These are phyloP conservation scores for Alternaria hordeiaustralica DNA, from an alignment of 2,329 filamentous ascomycete species.

Conservation along the genomic window DNA sequence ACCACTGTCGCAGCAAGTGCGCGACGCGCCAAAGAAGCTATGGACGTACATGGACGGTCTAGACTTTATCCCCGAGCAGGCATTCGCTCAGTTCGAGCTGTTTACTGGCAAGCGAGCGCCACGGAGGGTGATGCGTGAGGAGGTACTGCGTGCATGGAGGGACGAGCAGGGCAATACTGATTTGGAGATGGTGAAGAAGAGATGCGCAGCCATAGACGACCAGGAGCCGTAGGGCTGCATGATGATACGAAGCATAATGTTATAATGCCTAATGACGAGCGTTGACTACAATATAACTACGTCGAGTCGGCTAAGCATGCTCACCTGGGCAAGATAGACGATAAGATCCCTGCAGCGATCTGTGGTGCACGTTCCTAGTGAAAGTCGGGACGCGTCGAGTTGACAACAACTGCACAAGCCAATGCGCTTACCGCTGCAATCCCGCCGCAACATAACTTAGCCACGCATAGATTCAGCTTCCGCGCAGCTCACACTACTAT, in stretches of 20 bases:
- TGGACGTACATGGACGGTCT: conserved; percentile 81
- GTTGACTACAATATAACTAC: neutral
- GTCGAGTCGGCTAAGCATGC: neutral
- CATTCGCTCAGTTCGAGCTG: conserved; percentile 81
- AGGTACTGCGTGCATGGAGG: conserved; percentile 56
- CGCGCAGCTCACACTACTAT: conserved; percentile 19
- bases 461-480: neutral
- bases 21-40: conserved; percentile 63
- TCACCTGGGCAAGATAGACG: neutral
- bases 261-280: neutral
- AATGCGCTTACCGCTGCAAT: conserved; percentile 6
- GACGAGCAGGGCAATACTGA: conserved; percentile 43
- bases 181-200: conserved; percentile 40
- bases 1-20: conserved; percentile 72
- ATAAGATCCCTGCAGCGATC: conserved; percentile 23
- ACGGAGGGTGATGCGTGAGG: conserved; percentile 72
- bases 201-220: conserved; percentile 43
- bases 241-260: neutral
- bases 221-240: conserved; percentile 36
- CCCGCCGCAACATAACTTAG: conserved; percentile 3
- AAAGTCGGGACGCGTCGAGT: conserved; percentile 33
- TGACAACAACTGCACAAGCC: conserved; percentile 26
- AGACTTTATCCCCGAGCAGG: conserved; percentile 78
- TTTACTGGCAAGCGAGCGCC: conserved; percentile 78
- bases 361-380: conserved; percentile 23